A percentile compares a stretch with the other conserved stretches of the same genome.
phyloP scores from a whole-genome alignment of 1,284 basidiomycete genomes.

The Hortiboletus rubellus region DNA sequence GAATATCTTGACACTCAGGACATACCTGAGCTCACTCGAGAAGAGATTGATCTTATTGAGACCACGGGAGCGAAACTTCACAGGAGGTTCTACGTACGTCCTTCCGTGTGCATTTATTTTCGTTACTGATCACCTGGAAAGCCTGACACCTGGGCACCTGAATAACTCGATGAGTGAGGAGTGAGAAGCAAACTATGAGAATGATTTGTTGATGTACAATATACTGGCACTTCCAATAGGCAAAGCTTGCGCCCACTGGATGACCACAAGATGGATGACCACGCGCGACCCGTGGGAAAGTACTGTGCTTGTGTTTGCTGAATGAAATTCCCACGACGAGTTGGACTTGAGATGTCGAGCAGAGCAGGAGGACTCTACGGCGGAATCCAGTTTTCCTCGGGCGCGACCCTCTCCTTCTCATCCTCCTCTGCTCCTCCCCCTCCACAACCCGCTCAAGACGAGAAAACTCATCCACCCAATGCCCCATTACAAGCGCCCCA shows the following conservation, averaged over 20 bases:
- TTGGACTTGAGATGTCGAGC: constrained; percentile 56
- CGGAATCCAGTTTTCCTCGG: constrained; percentile 75
- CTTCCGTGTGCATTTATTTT: not conserved
- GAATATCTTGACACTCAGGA: constrained; percentile 62
- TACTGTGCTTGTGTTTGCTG: too few relatives aligned
- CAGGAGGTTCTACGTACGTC: constrained; percentile 40
- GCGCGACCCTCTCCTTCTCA: constrained; percentile 44
- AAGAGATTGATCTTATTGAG: constrained; percentile 66
- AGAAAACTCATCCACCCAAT: constrained; percentile 18
- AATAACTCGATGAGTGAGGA: constrained; percentile 1
- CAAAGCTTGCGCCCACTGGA: too few relatives aligned
- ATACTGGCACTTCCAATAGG: too few relatives aligned
- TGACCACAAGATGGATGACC: too few relatives aligned
- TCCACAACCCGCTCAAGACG: constrained; percentile 11
- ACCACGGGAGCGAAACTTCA: constrained; percentile 62
- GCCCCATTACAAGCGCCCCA: constrained; percentile 15
- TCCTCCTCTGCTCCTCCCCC: constrained; percentile 24
- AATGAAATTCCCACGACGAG: constrained; percentile 18
- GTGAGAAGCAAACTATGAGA: not conserved
- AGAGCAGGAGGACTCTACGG: constrained; percentile 79
- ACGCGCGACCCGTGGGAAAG: too few relatives aligned
- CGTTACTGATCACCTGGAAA: constrained; percentile 16
- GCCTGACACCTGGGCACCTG: constrained; percentile 19
- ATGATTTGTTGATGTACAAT: not conserved
- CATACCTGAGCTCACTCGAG: constrained; percentile 56